Evolutionary conservation across 768 basidiomycete species (phyloP).

Genomic region (Phlebiopsis flavidoalba): DNA sequence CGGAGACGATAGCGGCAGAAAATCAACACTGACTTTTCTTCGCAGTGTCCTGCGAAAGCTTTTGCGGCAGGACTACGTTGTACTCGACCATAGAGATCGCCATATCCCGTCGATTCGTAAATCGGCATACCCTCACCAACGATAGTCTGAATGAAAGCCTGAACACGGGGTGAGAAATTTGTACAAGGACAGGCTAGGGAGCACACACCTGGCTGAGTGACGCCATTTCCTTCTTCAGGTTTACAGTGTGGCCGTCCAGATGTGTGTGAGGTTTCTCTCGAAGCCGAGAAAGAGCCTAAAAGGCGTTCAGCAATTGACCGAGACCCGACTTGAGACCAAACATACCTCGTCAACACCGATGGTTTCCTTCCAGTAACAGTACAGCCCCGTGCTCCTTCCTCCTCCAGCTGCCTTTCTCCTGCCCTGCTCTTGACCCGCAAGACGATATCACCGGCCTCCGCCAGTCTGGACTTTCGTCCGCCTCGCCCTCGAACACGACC

Average conservation of each 20-base stretch:
- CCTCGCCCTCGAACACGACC: constrained; percentile 92
- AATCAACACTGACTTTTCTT: constrained; percentile 63
- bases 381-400: constrained; percentile 87
- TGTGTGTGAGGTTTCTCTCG: constrained; percentile 84
- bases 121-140: constrained; percentile 88
- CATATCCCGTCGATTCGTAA: constrained; percentile 50
- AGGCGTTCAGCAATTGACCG: constrained; percentile 1
- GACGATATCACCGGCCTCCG: constrained; percentile 86
- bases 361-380: constrained; percentile 94
- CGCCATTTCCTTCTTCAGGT: constrained; percentile 64
- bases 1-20: background rate
- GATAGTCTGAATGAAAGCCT: constrained; percentile 81
- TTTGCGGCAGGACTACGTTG: constrained; percentile 80
- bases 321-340: constrained; percentile 3
- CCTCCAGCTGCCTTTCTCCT: constrained; percentile 75
- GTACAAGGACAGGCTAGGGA: background rate
- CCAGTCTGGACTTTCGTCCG: constrained; percentile 95
- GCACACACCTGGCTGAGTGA: constrained; percentile 82
- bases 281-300: constrained; percentile 95
- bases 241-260: constrained; percentile 80
- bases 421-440: constrained; percentile 74
- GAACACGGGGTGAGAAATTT: background rate
- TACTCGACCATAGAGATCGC: constrained; percentile 93
- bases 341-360: constrained; percentile 88
- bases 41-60: constrained; percentile 60